Base-by-base conservation (phyloP, 257 asterid species). In the Nicotiana knightiana region DNA sequence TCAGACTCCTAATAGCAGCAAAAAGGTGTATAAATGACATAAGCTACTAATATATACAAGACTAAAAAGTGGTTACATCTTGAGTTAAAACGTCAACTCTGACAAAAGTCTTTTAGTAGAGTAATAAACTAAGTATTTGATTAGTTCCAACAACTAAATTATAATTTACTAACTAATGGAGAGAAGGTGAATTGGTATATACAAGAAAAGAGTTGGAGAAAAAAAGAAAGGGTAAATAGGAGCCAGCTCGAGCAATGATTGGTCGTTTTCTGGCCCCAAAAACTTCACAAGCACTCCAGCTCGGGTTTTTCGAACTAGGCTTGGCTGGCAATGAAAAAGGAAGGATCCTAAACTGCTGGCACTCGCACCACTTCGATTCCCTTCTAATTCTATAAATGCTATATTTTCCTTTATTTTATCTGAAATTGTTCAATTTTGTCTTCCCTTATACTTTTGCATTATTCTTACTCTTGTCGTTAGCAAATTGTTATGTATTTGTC, bases 241-340 rank as follows among this genome's bases (percentile, higher is more conserved):
- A 71, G 87, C 70, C 85, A 84, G 85, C 87, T 81, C 81, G 71
- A 35, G 12, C 30, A 83, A 84, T 81, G 73, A 84, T 86, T 67
- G 73, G 86, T 83, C 81, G 18, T 66, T 83, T 83, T 83, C 84
- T 64, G 87, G 73, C 77, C 83, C 82, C 75, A 26, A 81, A 82
- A 63, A 58, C 85, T 33, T 73, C 71, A 76, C 4, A 81, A 81
- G 82, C 85, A 66, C 83, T 83, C 85, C 85, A 62, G 81, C 85
- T 64, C 11, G 70, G 86, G 70, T 62, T 46, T 81, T 78, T 21
- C 76, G 37, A 73, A 58, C 80, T 70, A 43, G 63, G 78, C 33
- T 39, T 30, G 79, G 82, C 66, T 58, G 82, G 77, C 86, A 28
- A 66, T 7, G 77, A 54, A 12, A 81, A 85, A 57, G 37, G 26